These are phyloP conservation scores for Phytophthora meadii DNA, from an alignment of 352 stramenopile genomes.

Conservation along the genomic window DNA sequence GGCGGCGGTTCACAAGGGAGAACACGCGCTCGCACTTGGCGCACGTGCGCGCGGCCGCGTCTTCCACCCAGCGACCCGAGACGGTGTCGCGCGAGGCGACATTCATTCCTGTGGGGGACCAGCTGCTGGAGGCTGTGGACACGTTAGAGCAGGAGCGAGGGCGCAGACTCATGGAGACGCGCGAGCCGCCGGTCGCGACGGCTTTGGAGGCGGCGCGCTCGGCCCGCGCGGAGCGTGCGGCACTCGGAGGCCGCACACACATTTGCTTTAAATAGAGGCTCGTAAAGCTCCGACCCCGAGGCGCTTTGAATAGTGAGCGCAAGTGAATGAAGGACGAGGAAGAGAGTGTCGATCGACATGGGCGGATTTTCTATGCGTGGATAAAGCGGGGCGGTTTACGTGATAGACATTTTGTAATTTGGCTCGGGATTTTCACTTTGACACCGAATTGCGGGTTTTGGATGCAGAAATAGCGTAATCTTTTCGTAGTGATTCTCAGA, in stretches of 20 bases:
- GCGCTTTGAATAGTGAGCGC: conserved; percentile 38
- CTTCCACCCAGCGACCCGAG: conserved; percentile 75
- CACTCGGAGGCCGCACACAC: conserved; percentile 51
- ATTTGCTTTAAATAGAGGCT: conserved; percentile 45
- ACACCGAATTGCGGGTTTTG: not conserved
- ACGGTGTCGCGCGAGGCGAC: conserved; percentile 59
- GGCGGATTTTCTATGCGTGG: conserved; percentile 3
- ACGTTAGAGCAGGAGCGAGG: conserved; percentile 69
- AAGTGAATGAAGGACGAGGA: conserved; percentile 19
- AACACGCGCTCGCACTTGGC: conserved; percentile 75
- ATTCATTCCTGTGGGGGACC: conserved; percentile 56
- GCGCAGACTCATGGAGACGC: conserved; percentile 26
- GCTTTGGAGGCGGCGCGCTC: conserved; percentile 35
- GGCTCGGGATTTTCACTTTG: not conserved
- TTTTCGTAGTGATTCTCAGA: not conserved
- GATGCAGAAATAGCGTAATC: conserved; percentile 5
- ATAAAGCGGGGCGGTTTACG: not conserved
- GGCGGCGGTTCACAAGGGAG: conserved; percentile 77
- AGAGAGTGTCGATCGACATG: conserved; percentile 9
- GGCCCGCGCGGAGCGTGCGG: conserved; percentile 36
- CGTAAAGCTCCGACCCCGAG: not conserved
- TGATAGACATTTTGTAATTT: conserved; percentile 5
- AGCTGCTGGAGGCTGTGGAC: conserved; percentile 73
- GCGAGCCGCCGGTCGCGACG: conserved; percentile 5
- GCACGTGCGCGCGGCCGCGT: conserved; percentile 58